Conservation (phyloP, 2,329 filamentous ascomycete species). For the Nigrospora sphaerica region DNA sequence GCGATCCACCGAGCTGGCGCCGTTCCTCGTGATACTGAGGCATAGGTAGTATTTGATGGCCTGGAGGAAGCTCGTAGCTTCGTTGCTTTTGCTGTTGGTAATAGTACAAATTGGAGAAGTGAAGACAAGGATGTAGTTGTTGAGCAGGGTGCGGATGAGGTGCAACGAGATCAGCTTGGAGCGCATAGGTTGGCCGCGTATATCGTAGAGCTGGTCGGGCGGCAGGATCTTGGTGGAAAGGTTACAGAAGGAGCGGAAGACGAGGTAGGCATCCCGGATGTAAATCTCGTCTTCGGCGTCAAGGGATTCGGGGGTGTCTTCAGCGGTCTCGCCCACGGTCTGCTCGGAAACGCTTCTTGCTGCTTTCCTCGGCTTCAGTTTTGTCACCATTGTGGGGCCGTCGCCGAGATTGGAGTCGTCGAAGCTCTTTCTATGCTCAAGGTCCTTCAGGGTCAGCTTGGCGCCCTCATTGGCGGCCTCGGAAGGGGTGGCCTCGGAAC, state of each 20-base stretch:
- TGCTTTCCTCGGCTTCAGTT: conserved; percentile 41
- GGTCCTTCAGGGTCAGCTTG: conserved; percentile 60
- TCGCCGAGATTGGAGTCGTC: conserved; percentile 61
- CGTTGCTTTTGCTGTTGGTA: conserved; percentile 80
- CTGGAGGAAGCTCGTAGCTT: conserved; percentile 84
- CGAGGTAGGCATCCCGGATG: conserved; percentile 91
- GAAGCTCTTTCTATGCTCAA: conserved; percentile 62
- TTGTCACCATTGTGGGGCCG: conserved; percentile 60
- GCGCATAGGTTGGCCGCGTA: conserved; percentile 92
- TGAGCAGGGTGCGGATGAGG: conserved; percentile 88
- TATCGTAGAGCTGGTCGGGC: conserved; percentile 84
- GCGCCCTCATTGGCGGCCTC: conserved; percentile 27
- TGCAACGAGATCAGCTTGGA: conserved; percentile 94
- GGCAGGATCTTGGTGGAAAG: conserved; percentile 87
- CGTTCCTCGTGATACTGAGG: conserved; percentile 89
- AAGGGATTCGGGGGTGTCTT: conserved; percentile 52
- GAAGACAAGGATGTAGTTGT: conserved; percentile 89
- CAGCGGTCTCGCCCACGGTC: conserved; percentile 44
- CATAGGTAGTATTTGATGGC: conserved; percentile 96
- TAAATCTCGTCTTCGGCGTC: conserved; percentile 89
- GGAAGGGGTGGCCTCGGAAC: conserved; percentile 14
- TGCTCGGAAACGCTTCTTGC: conserved; percentile 45
- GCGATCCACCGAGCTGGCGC: conserved; percentile 81
- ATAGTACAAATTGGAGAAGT: conserved; percentile 89
- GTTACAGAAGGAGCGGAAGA: conserved; percentile 97